Evolutionary conservation across 2,329 filamentous ascomycete genomes (phyloP).

Genomic region (Clarireedia paspali): DNA sequence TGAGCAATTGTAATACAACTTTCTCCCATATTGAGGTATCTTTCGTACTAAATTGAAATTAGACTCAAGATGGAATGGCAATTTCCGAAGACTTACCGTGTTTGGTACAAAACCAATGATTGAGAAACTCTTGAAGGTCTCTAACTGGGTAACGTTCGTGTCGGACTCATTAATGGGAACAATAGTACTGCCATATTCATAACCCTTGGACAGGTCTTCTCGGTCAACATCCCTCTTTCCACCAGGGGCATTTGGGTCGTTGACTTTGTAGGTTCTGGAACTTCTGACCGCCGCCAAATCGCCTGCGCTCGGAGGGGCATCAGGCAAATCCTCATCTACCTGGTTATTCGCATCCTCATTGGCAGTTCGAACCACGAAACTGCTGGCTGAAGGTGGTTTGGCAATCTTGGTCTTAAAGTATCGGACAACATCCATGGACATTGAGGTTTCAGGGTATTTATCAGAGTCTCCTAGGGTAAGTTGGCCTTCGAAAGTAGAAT

Average conservation of each 20-base stretch:
- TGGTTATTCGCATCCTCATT: conserved; percentile 36
- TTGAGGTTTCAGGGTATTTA: conserved; percentile 59
- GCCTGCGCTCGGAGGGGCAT: conserved; percentile 31
- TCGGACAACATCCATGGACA: conserved; percentile 80
- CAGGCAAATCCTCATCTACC: conserved; percentile 34
- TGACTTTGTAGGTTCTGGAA: conserved; percentile 72
- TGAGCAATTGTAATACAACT: conserved; percentile 70
- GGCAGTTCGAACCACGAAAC: conserved; percentile 52
- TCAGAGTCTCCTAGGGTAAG: conserved; percentile 72
- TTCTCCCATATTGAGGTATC: conserved; percentile 79
- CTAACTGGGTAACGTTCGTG: conserved; percentile 78
- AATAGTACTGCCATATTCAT: conserved; percentile 85
- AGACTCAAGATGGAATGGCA: too few relatives aligned
- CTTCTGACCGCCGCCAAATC: conserved; percentile 65
- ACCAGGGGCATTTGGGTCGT: conserved; percentile 65
- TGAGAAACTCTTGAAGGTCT: conserved; percentile 66
- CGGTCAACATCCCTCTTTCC: conserved; percentile 75
- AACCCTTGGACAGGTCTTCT: conserved; percentile 85
- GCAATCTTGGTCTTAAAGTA: conserved; percentile 83
- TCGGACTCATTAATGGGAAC: conserved; percentile 86
- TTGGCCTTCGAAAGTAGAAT: conserved; percentile 70
- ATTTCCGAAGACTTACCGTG: not conserved
- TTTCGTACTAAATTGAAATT: conserved; percentile 54
- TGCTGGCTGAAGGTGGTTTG: conserved; percentile 66
- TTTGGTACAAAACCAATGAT: conserved; percentile 80